A percentile compares a stretch with the other conserved stretches of the same genome.
Conservation (phyloP, 305 asterid genomes). For the Fraxinus paxiana region DNA sequence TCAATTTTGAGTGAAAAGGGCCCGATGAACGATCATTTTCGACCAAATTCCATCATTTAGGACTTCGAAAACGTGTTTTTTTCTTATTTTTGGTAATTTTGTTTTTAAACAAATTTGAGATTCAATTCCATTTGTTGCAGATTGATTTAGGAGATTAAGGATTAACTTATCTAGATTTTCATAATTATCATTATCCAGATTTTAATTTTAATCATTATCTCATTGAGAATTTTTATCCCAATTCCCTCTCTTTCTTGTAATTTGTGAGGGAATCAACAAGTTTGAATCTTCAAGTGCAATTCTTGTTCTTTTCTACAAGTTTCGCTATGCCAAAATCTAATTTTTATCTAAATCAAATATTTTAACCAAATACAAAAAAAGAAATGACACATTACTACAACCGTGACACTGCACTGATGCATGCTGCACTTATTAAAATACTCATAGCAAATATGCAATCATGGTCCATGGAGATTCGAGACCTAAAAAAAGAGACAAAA, state of each 20-base stretch:
- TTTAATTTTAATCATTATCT: too few species aligned
- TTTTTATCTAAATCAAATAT: not conserved
- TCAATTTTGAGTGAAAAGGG: not conserved
- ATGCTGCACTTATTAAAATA: not conserved
- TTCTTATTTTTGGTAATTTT: not conserved
- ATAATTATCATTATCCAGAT: too few species aligned
- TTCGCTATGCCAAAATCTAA: not conserved
- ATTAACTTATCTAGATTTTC: not conserved
- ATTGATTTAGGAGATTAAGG: not conserved
- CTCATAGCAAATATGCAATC: not conserved
- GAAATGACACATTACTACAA: not conserved
- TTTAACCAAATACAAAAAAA: not conserved
- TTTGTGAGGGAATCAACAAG: not conserved
- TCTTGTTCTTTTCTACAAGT: not conserved
- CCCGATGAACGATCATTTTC: too few species aligned
- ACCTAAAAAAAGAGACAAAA: not conserved
- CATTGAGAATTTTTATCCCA: not conserved
- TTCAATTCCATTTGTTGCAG: not conserved
- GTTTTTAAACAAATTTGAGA: not conserved
- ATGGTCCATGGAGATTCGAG: not conserved
- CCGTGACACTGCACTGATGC: not conserved
- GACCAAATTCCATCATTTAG: too few species aligned
- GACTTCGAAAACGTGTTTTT: too few species aligned
- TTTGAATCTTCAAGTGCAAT: not conserved
- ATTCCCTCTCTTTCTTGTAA: not conserved